These are phyloP conservation scores for Chimonanthus praecox DNA, from an alignment of 164 flowering plant genomes.

Conservation along the genomic window DNA sequence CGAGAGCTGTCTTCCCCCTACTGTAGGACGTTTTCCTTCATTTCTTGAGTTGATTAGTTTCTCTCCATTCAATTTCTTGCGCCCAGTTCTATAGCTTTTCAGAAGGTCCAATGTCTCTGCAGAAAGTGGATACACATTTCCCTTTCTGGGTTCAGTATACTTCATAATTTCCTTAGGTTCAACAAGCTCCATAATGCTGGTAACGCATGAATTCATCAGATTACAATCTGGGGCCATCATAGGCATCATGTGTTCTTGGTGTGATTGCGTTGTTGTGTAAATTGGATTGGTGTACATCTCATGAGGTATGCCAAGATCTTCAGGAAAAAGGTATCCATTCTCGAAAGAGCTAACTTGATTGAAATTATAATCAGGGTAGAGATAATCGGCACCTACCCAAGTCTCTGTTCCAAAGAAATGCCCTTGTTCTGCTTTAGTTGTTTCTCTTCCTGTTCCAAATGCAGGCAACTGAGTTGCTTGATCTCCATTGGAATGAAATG, in stretches of 20 bases:
- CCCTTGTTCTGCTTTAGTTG: background rate
- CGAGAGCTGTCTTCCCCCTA: conserved; percentile 18
- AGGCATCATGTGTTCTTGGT: background rate
- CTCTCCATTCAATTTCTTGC: background rate
- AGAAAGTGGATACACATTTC: background rate
- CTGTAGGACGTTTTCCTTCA: background rate
- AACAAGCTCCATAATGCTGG: background rate
- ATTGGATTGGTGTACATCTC: background rate
- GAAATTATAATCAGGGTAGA: background rate
- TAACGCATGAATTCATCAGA: background rate
- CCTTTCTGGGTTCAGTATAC: background rate
- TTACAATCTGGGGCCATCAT: background rate
- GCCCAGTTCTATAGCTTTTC: background rate
- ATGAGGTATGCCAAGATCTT: background rate
- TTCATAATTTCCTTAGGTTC: background rate
- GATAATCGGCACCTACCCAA: background rate
- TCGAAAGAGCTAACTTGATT: background rate
- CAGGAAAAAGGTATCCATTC: background rate
- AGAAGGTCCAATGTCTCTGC: background rate
- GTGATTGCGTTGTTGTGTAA: background rate
- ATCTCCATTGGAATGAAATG: background rate
- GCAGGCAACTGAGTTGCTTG: background rate
- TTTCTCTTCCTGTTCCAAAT: background rate
- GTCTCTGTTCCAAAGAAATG: background rate
- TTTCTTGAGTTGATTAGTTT: background rate